These are phyloP conservation scores for Candida gorgasii DNA, from an alignment of 805 yeast species.

Conservation along the genomic window DNA sequence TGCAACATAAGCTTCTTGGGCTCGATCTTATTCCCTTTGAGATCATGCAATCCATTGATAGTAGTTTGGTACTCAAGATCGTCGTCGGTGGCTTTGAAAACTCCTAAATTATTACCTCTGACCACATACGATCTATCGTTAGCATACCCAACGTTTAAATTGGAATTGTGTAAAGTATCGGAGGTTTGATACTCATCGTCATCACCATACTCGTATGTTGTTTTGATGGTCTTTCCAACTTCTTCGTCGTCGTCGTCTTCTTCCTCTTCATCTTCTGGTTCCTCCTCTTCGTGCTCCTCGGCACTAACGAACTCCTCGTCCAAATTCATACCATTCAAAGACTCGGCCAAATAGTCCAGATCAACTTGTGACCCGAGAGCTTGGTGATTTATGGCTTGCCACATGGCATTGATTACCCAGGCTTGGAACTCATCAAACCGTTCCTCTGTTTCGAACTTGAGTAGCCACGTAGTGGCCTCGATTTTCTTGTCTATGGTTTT, in stretches of 20 bases:
- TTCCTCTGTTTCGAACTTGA: conserved; percentile 47
- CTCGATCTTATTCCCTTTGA: conserved; percentile 47
- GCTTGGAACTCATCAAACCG: conserved; percentile 42
- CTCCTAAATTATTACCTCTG: conserved; percentile 78
- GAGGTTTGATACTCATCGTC: conserved; percentile 26
- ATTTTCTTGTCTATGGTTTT: conserved; percentile 13
- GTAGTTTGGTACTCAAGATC: conserved; percentile 65
- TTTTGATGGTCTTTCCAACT: not conserved
- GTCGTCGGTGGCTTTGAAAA: conserved; percentile 61
- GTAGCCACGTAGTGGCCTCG: conserved; percentile 58
- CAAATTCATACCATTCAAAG: conserved; percentile 44
- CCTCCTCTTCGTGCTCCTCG: conserved; percentile 15
- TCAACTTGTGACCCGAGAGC: conserved; percentile 37
- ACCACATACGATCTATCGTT: conserved; percentile 77
- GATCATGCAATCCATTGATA: conserved; percentile 56
- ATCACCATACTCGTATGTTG: conserved; percentile 16
- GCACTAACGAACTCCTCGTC: conserved; percentile 26
- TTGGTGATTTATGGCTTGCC: conserved; percentile 58
- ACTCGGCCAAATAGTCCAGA: conserved; percentile 56
- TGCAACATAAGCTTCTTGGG: conserved; percentile 78
- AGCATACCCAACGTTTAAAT: conserved; percentile 67
- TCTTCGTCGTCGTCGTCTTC: conserved; percentile 8
- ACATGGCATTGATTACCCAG: conserved; percentile 51
- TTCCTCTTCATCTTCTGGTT: conserved; percentile 14
- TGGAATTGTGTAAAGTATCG: conserved; percentile 47